phyloP scores from a whole-genome alignment of 768 basidiomycete genomes.

The Tylopilus felleus region DNA sequence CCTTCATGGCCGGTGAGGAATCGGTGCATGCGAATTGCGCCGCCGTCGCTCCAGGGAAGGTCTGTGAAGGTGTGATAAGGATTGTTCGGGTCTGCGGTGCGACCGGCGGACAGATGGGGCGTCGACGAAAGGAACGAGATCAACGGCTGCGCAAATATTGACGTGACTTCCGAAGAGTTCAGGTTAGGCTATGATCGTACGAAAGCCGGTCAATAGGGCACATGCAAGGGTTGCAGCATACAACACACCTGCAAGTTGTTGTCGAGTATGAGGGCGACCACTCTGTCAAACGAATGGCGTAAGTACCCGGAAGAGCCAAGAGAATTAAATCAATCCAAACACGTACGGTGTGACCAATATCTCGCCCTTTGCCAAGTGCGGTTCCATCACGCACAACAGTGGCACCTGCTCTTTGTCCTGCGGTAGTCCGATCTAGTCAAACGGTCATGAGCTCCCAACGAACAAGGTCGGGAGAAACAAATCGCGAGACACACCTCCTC shows the following conservation, averaged over 20 bases:
- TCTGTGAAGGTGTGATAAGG: constrained; percentile 68
- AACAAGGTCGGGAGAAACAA: neutral
- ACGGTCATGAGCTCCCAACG: neutral
- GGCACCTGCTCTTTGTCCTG: constrained; percentile 66
- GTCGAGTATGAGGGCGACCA: constrained; percentile 83
- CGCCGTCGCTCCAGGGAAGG: constrained; percentile 40
- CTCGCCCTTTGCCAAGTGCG: constrained; percentile 68
- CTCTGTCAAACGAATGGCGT: constrained; percentile 41
- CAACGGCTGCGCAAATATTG: constrained; percentile 85
- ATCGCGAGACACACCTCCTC: constrained; percentile 62
- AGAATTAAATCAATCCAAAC: neutral
- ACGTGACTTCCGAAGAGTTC: constrained; percentile 73
- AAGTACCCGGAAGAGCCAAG: neutral
- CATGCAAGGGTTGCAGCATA: neutral
- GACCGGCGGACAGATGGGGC: constrained; percentile 56
- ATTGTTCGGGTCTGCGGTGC: constrained; percentile 42
- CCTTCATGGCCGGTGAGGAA: constrained; percentile 87
- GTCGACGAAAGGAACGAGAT: constrained; percentile 62
- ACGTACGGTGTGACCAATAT: constrained; percentile 84
- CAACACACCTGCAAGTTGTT: constrained; percentile 60
- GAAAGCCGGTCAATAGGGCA: neutral
- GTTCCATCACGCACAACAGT: constrained; percentile 73
- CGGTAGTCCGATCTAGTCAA: constrained; percentile 77
- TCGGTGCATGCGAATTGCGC: constrained; percentile 53
- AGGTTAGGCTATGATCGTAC: constrained; percentile 59